Evolutionary conservation across 2,329 filamentous ascomycete genomes (phyloP).

Genomic region (Monilinia vaccinii-corymbosi): DNA sequence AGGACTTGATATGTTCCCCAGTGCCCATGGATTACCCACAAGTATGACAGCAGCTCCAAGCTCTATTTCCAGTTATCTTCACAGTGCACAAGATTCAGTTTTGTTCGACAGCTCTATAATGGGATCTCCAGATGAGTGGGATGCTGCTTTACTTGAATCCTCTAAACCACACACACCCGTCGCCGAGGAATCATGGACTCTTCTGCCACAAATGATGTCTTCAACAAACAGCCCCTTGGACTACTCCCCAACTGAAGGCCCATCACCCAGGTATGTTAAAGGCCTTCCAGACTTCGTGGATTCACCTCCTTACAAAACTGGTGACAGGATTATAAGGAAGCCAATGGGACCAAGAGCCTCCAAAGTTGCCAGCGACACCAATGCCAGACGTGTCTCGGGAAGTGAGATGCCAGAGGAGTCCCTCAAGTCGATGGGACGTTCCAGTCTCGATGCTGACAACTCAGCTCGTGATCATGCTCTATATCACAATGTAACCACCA

Average conservation of each 20-base stretch:
- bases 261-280: slow-evolving; percentile 29
- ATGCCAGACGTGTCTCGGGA: slow-evolving; percentile 17
- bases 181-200: slow-evolving; percentile 20
- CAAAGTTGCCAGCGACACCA: slow-evolving; percentile 25
- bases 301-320: slow-evolving; percentile 24
- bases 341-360: slow-evolving; percentile 25
- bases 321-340: slow-evolving; percentile 25
- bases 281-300: slow-evolving; percentile 22
- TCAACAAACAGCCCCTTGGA: slow-evolving; percentile 24
- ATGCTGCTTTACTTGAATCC: slow-evolving; percentile 23
- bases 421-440: slow-evolving; percentile 24
- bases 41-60: slow-evolving; percentile 15
- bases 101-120: slow-evolving; percentile 17
- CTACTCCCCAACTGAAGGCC: slow-evolving; percentile 24
- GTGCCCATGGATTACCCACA: slow-evolving; percentile 14
- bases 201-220: slow-evolving; percentile 20
- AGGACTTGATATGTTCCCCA: slow-evolving; percentile 20
- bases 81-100: slow-evolving; percentile 15
- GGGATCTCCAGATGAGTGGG: slow-evolving; percentile 24
- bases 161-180: slow-evolving; percentile 22
- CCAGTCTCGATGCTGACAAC: slow-evolving; percentile 29
- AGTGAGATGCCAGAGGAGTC: slow-evolving; percentile 25
- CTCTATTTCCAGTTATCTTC: slow-evolving; percentile 17
- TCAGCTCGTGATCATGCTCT: slow-evolving; percentile 55
- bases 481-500: slow-evolving; percentile 56